phyloP scores from a whole-genome alignment of 148 eudicot genomes.

The Rhododendron molle region DNA sequence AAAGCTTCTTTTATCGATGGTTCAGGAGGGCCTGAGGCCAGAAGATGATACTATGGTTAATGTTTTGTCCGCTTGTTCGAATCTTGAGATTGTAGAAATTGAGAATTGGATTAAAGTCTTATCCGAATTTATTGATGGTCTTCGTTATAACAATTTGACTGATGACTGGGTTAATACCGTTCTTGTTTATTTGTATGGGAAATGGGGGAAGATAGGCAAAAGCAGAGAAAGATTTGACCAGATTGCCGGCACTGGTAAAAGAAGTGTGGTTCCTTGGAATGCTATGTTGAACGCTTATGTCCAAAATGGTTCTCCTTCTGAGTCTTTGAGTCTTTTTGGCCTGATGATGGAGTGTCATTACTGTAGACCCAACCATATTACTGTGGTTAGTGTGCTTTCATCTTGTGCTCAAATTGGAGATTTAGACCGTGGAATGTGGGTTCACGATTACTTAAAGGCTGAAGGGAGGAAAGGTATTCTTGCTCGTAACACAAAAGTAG shows the following conservation, averaged over 20 bases:
- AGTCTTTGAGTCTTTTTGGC: slow-evolving; percentile 50
- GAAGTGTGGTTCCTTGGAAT: slow-evolving; percentile 77
- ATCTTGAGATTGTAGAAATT: slow-evolving; percentile 24
- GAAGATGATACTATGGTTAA: slow-evolving; percentile 64
- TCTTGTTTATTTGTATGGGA: slow-evolving; percentile 66
- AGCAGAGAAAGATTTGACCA: slow-evolving; percentile 56
- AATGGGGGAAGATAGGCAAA: slow-evolving; percentile 36
- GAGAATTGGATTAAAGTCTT: slow-evolving; percentile 46
- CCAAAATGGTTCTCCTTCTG: slow-evolving; percentile 56
- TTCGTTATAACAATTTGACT: slow-evolving; percentile 4
- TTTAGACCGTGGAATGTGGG: slow-evolving; percentile 56
- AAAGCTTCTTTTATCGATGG: slow-evolving; percentile 43
- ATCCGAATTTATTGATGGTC: slow-evolving; percentile 13
- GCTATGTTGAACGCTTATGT: slow-evolving; percentile 61
- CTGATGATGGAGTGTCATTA: slow-evolving; percentile 37
- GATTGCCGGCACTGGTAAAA: slow-evolving; percentile 45
- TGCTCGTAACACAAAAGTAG: slow-evolving; percentile 43
- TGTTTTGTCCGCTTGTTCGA: slow-evolving; percentile 67
- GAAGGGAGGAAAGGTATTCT: slow-evolving; percentile 40
- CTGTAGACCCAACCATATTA: slow-evolving; percentile 67
- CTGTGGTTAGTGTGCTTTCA: slow-evolving; percentile 77
- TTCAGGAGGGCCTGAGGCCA: slow-evolving; percentile 36
- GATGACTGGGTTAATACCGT: slow-evolving; percentile 37
- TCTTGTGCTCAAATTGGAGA: slow-evolving; percentile 86
- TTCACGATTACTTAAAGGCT: slow-evolving; percentile 56